A percentile compares a stretch with the other conserved stretches of the same genome.
phyloP scores from a whole-genome alignment of 208 protist genomes.

The Lotmaria passim region DNA sequence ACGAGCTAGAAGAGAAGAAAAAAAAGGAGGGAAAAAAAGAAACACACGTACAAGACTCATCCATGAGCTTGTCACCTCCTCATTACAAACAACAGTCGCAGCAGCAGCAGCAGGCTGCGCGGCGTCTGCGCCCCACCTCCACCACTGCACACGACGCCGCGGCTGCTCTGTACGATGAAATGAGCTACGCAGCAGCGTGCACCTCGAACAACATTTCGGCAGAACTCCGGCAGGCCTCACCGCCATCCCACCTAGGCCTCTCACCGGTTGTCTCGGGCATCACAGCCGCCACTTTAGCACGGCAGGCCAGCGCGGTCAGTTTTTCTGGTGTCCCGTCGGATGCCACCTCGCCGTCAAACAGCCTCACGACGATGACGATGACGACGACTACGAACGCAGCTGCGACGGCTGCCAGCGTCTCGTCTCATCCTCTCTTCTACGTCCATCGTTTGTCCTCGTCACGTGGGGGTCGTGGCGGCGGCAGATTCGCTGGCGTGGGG shows the following conservation, averaged over 20 bases:
- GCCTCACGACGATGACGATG: background rate
- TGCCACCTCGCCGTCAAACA: constrained; percentile 4
- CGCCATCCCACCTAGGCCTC: background rate
- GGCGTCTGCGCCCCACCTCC: background rate
- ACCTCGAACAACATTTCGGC: background rate
- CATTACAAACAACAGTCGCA: background rate
- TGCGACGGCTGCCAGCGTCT: background rate
- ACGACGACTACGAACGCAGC: background rate
- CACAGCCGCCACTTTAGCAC: background rate
- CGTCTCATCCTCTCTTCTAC: too few relatives aligned
- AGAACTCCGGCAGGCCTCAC: too few relatives aligned
- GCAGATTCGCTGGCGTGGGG: too few relatives aligned
- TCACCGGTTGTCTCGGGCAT: background rate
- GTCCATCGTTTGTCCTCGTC: too few relatives aligned
- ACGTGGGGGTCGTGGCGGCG: too few relatives aligned
- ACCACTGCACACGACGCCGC: constrained; percentile 8
- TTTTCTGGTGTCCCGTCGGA: background rate
- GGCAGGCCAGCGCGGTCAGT: background rate
- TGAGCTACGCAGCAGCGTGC: constrained; percentile 4
- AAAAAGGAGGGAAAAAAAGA: too few relatives aligned
- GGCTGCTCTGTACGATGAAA: constrained; percentile 9
- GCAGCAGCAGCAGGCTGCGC: constrained; percentile 4
- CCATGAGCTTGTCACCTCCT: background rate
- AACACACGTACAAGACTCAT: too few relatives aligned
- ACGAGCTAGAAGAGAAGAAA: too few relatives aligned